phyloP scores from a whole-genome alignment of 2,329 filamentous ascomycete genomes.

The Harringtonia lauricola region DNA sequence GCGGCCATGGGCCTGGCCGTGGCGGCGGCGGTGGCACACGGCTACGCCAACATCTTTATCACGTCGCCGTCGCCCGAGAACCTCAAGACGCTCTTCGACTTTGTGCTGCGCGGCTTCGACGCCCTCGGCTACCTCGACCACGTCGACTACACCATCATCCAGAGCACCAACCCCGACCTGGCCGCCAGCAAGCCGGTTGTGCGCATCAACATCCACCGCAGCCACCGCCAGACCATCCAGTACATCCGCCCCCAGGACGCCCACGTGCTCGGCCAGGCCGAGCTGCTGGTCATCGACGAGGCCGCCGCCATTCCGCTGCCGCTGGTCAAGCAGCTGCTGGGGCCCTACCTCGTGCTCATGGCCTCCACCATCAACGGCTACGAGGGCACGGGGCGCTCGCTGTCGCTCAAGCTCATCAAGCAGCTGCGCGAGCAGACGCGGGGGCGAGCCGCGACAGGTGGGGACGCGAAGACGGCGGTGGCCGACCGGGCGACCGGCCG shows the following conservation, averaged over 20 bases:
- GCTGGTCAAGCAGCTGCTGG: constrained; percentile 86
- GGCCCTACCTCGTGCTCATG: constrained; percentile 97
- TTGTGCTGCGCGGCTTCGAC: constrained; percentile 97
- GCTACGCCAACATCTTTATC: constrained; percentile 99
- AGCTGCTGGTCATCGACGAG: constrained; percentile 93
- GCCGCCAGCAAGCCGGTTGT: constrained; percentile 94
- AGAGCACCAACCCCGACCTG: constrained; percentile 96
- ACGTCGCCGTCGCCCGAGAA: constrained; percentile 97
- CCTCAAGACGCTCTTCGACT: constrained; percentile 96
- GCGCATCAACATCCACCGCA: constrained; percentile 85
- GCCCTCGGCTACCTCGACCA: constrained; percentile 89
- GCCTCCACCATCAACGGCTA: constrained; percentile 98
- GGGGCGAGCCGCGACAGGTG: constrained; percentile 24
- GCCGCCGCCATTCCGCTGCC: constrained; percentile 93
- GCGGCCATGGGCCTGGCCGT: constrained; percentile 91
- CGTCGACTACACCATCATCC: constrained; percentile 93
- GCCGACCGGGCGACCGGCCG: constrained; percentile 75
- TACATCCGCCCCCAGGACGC: constrained; percentile 96
- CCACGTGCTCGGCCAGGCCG: constrained; percentile 88
- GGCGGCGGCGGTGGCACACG: constrained; percentile 86
- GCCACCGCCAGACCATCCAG: constrained; percentile 95
- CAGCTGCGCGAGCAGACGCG: constrained; percentile 90
- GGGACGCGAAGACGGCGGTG: constrained; percentile 31
- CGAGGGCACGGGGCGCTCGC: constrained; percentile 87
- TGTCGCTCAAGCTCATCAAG: constrained; percentile 94